Evolutionary conservation across 2,329 filamentous ascomycete species (phyloP).

Genomic region (Amphichorda felina): DNA sequence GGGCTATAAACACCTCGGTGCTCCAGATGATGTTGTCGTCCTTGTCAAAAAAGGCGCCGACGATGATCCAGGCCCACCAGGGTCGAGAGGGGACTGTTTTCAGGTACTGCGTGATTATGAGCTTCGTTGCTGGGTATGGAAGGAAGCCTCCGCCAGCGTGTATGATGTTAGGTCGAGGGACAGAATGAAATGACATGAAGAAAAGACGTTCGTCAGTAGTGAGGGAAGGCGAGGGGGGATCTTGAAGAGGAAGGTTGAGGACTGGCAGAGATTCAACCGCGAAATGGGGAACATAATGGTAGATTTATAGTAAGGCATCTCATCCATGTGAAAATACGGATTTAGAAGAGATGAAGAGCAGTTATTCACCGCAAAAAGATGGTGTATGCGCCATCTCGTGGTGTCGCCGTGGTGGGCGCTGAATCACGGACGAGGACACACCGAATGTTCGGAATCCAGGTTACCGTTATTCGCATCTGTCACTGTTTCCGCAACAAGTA

Average conservation of each 20-base stretch:
- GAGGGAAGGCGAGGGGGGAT: background rate
- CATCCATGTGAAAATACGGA: too few relatives aligned
- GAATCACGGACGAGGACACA: too few relatives aligned
- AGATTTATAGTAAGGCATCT: too few relatives aligned
- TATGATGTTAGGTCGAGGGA: background rate
- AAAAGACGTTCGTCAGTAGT: background rate
- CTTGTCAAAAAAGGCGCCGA: slow-evolving; percentile 33
- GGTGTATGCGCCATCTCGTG: too few relatives aligned
- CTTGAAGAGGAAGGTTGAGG: background rate
- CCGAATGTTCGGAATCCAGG: too few relatives aligned
- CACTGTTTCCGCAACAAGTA: too few relatives aligned
- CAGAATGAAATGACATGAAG: slow-evolving; percentile 1
- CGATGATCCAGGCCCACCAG: slow-evolving; percentile 33
- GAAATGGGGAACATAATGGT: too few relatives aligned
- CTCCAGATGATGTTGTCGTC: slow-evolving; percentile 30
- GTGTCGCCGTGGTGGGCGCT: too few relatives aligned
- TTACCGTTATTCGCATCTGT: too few relatives aligned
- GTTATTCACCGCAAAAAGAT: too few relatives aligned
- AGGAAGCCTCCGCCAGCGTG: slow-evolving; percentile 14
- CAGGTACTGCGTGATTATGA: slow-evolving; percentile 31
- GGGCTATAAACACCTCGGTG: slow-evolving; percentile 27
- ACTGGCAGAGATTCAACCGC: too few relatives aligned
- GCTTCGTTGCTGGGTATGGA: slow-evolving; percentile 31
- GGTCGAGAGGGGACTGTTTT: slow-evolving; percentile 10
- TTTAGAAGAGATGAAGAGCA: too few relatives aligned